Conservation (phyloP, 345 rosid species). For the Geranium rotundifolium region DNA sequence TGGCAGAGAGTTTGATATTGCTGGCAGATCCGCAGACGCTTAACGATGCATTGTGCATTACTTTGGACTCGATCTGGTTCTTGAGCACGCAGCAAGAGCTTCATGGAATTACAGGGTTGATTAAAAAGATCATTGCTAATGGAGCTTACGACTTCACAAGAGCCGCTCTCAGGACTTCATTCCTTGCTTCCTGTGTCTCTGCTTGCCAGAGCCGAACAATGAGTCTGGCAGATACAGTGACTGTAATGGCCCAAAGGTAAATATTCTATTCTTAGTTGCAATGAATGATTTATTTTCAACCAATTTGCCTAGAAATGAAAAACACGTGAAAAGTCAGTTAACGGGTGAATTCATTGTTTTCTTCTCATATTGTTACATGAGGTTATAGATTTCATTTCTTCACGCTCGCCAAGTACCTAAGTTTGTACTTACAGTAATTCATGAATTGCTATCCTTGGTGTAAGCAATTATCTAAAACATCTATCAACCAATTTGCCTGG, state of each 20-base stretch:
- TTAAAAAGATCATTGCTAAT: conserved; percentile 52
- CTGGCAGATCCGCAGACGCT: conserved; percentile 78
- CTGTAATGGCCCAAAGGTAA: conserved; percentile 93
- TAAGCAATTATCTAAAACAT: neutral
- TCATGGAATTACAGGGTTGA: conserved; percentile 58
- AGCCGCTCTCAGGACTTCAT: conserved; percentile 92
- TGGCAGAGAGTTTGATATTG: conserved; percentile 54
- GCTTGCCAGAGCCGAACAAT: conserved; percentile 79
- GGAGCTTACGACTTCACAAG: conserved; percentile 95
- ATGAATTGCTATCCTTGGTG: neutral
- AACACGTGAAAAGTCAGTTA: no score
- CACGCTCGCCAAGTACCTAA: neutral
- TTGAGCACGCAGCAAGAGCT: conserved; percentile 58
- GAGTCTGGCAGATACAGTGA: conserved; percentile 78
- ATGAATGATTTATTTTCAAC: neutral
- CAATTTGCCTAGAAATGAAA: no score
- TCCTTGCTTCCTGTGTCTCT: conserved; percentile 93
- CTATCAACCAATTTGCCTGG: neutral
- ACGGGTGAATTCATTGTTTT: neutral
- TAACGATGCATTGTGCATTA: conserved; percentile 79
- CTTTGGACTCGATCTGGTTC: conserved; percentile 90
- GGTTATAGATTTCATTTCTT: neutral
- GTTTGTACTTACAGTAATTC: neutral
- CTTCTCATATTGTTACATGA: neutral
- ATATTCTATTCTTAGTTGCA: conserved; percentile 2